phyloP scores from a whole-genome alignment of 257 asterid species.

The Penstemon eatonii region DNA sequence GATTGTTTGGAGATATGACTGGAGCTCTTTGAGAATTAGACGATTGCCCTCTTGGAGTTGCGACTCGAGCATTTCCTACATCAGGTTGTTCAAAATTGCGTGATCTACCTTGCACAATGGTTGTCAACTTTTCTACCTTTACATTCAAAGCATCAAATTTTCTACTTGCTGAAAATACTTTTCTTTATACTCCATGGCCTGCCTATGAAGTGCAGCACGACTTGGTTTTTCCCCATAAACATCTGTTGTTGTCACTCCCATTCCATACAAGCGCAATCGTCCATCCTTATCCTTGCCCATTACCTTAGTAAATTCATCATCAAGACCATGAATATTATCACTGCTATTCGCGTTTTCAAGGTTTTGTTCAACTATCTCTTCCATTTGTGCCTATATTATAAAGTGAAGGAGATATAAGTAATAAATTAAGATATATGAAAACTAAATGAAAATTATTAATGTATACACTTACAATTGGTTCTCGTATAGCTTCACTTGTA shows the following conservation, averaged over 20 bases:
- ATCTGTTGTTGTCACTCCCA: neutral
- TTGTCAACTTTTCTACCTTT: neutral
- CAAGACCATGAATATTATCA: neutral
- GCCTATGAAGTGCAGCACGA: neutral
- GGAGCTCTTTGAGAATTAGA: neutral
- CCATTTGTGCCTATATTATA: neutral
- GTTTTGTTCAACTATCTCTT: neutral
- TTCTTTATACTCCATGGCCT: neutral
- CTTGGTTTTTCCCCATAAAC: neutral
- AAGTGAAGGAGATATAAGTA: neutral
- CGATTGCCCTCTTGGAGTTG: neutral
- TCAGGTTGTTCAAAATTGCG: neutral
- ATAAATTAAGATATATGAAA: neutral
- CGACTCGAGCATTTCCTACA: neutral
- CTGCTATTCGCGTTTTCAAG: neutral
- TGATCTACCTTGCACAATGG: neutral
- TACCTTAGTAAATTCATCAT: conserved; percentile 7
- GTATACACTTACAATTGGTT: neutral
- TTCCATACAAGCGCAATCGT: conserved; percentile 1
- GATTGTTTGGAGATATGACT: neutral
- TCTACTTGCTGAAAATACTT: neutral
- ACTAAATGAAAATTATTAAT: neutral
- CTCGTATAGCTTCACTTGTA: neutral
- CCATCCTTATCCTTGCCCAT: conserved; percentile 3
- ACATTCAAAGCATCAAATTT: neutral